Evolutionary conservation across 352 stramenopile species (phyloP).

Genomic region (Globisporangium radiosum): DNA sequence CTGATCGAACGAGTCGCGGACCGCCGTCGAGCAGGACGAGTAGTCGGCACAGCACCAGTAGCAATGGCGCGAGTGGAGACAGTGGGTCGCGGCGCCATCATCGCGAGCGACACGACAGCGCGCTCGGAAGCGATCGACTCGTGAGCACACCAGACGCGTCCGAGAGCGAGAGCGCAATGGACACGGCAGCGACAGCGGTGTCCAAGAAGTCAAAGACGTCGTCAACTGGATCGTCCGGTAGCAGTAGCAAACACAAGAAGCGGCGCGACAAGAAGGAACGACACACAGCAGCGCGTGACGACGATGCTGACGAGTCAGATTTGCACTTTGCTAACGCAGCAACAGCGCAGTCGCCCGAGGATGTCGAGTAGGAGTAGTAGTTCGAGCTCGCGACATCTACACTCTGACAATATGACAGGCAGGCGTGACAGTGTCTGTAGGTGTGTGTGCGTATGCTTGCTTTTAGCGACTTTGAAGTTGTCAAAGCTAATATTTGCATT

Average conservation of each 20-base stretch:
- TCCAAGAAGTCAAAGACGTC: conserved; percentile 27
- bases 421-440: too few species aligned
- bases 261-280: conserved; percentile 36
- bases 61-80: neutral
- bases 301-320: too few species aligned
- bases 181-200: conserved; percentile 9
- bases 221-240: neutral
- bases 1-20: neutral
- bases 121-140: neutral
- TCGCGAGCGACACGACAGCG: conserved; percentile 21
- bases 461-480: too few species aligned
- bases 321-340: too few species aligned
- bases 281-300: too few species aligned
- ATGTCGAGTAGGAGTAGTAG: too few species aligned
- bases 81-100: conserved; percentile 24
- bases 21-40: neutral
- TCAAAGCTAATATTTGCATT: too few species aligned
- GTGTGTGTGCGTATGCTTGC: too few species aligned
- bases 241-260: conserved; percentile 37
- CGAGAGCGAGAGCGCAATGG: conserved; percentile 1
- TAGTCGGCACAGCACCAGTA: conserved; percentile 4
- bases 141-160: neutral
- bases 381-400: too few species aligned
- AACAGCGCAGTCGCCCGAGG: too few species aligned
- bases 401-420: too few species aligned